Evolutionary conservation across 2,329 filamentous ascomycete genomes (phyloP).

Genomic region (Sphaerostilbella broomeana): DNA sequence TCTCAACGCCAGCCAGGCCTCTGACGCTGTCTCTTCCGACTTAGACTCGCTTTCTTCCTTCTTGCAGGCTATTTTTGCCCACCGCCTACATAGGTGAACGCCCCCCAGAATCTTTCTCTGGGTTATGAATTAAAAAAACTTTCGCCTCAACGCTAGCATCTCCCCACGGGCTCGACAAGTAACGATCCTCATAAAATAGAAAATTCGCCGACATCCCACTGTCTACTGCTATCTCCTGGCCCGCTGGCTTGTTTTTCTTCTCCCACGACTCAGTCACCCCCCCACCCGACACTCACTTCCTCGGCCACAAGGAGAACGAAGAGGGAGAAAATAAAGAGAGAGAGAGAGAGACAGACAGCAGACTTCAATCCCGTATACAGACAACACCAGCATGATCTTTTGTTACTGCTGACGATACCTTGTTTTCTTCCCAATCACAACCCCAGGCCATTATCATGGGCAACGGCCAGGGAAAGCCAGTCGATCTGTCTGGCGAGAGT

Average conservation of each 20-base stretch:
- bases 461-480: constrained; percentile 89
- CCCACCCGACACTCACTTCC: constrained; percentile 10
- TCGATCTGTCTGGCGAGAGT: constrained; percentile 92
- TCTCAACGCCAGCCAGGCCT: too few relatives aligned
- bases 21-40: too few relatives aligned
- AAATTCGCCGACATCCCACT: constrained; percentile 10
- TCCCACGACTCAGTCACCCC: background rate
- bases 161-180: too few relatives aligned
- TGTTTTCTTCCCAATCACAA: constrained; percentile 17
- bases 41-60: too few relatives aligned
- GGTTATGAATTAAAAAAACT: too few relatives aligned
- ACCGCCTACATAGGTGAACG: too few relatives aligned
- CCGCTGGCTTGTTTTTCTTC: background rate
- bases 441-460: constrained; percentile 65
- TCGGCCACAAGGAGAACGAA: constrained; percentile 6
- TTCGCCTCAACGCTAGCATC: too few relatives aligned
- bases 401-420: constrained; percentile 16
- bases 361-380: constrained; percentile 1
- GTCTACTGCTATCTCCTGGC: background rate
- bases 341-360: background rate
- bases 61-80: too few relatives aligned
- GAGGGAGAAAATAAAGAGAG: background rate
- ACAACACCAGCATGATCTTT: constrained; percentile 21
- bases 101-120: too few relatives aligned
- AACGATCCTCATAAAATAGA: too few relatives aligned